Percentiles rank a stretch among this genome's conserved stretches.
Evolutionary conservation across 2,329 filamentous ascomycete species (phyloP).

Genomic region (Penicillium sp.): DNA sequence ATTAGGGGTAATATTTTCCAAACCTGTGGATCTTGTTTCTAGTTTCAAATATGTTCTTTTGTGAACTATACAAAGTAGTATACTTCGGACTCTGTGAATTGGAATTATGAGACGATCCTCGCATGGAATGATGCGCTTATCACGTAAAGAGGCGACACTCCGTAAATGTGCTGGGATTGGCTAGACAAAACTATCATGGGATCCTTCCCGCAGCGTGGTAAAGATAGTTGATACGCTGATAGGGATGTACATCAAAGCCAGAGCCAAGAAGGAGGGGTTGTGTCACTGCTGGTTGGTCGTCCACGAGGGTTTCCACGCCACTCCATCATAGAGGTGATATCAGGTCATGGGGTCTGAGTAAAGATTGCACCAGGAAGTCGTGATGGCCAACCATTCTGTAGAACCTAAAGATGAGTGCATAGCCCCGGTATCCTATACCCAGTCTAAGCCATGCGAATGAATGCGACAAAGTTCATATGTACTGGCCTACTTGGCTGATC

Average conservation of each 20-base stretch:
- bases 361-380: conserved; percentile 1
- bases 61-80: neutral
- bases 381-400: conserved; percentile 5
- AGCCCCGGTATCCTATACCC: neutral
- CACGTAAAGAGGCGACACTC: conserved; percentile 2
- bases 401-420: conserved; percentile 1
- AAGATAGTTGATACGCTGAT: conserved; percentile 6
- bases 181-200: conserved; percentile 6
- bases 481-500: neutral
- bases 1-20: conserved; percentile 20
- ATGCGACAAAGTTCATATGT: neutral
- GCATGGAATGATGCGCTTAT: conserved; percentile 6
- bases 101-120: neutral
- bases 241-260: neutral
- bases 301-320: conserved; percentile 7
- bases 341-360: conserved; percentile 9
- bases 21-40: neutral
- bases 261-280: conserved; percentile 8
- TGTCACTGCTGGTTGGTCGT: conserved; percentile 8
- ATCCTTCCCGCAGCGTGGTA: neutral
- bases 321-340: conserved; percentile 11
- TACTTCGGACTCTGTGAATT: neutral
- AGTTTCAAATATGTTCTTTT: neutral
- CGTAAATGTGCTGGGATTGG: conserved; percentile 1
- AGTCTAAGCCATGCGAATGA: neutral